These are phyloP conservation scores for Clarireedia homoeocarpa DNA, from an alignment of 2,329 filamentous ascomycete genomes.

Conservation along the genomic window DNA sequence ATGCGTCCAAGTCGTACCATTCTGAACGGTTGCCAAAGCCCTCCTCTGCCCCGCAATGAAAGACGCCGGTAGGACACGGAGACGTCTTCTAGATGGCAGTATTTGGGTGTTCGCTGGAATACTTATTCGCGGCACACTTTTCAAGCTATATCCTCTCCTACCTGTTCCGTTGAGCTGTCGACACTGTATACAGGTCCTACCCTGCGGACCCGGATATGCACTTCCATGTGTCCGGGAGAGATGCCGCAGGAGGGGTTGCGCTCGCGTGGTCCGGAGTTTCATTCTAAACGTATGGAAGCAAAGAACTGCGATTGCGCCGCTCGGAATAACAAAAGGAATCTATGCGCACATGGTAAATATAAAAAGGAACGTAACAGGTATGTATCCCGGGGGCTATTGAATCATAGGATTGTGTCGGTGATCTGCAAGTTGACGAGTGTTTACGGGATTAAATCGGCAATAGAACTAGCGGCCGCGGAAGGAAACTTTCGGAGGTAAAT, in stretches of 20 bases:
- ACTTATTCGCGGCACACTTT: not conserved
- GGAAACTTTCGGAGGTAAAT: not conserved
- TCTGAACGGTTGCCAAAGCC: constrained; percentile 23
- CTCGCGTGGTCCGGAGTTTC: not conserved
- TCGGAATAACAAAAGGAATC: not conserved
- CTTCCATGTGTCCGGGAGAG: not conserved
- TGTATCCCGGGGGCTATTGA: not conserved
- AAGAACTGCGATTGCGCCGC: not conserved
- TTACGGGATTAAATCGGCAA: not conserved
- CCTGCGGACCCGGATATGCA: not conserved
- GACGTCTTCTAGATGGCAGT: not conserved
- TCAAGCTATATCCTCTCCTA: not conserved
- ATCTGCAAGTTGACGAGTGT: too few relatives aligned
- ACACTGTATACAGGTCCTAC: not conserved
- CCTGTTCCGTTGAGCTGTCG: not conserved
- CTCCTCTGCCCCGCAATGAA: constrained; percentile 26
- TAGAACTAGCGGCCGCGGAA: not conserved
- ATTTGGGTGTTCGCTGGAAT: not conserved
- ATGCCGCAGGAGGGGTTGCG: not conserved
- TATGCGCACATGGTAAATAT: constrained; percentile 4
- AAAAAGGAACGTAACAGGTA: not conserved
- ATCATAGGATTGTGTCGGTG: too few relatives aligned
- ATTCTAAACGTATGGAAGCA: not conserved
- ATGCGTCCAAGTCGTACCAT: constrained; percentile 16
- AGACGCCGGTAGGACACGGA: constrained; percentile 19